These are phyloP conservation scores for Chytridium lagenaria DNA, from an alignment of 371 early-diverging fungal species.

Conservation along the genomic window DNA sequence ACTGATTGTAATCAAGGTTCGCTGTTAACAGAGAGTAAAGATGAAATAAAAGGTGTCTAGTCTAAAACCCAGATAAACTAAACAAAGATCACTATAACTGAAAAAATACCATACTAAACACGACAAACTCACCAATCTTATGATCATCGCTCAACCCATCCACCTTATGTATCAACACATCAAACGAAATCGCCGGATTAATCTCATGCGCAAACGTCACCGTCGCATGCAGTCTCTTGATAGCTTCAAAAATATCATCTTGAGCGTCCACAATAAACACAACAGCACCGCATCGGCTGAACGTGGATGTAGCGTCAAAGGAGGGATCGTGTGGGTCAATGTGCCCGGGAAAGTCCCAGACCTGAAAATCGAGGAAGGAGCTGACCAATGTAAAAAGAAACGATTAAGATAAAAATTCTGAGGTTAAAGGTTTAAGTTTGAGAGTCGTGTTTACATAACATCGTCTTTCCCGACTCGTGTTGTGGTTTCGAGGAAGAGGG, in stretches of 20 bases:
- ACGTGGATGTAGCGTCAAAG: slow-evolving; percentile 63
- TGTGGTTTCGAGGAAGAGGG: slow-evolving; percentile 87
- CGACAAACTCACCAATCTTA: slow-evolving; percentile 71
- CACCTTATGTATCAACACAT: slow-evolving; percentile 95
- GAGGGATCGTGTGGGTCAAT: slow-evolving; percentile 82
- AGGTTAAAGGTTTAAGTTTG: too few species aligned
- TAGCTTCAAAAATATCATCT: slow-evolving; percentile 86
- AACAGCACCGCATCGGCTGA: slow-evolving; percentile 66
- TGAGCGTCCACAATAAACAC: slow-evolving; percentile 96
- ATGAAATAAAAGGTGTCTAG: too few species aligned
- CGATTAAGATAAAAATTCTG: too few species aligned
- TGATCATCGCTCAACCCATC: slow-evolving; percentile 94
- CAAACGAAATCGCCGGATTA: slow-evolving; percentile 85
- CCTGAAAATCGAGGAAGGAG: slow-evolving; percentile 85
- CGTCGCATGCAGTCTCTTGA: slow-evolving; percentile 75
- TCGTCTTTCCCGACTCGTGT: slow-evolving; percentile 79
- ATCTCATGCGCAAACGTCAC: slow-evolving; percentile 78
- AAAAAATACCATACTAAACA: background rate
- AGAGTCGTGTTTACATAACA: slow-evolving; percentile 63
- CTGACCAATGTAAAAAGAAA: slow-evolving; percentile 41
- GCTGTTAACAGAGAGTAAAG: too few species aligned
- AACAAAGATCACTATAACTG: too few species aligned
- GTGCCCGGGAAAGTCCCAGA: slow-evolving; percentile 95
- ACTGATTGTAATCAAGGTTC: too few species aligned
- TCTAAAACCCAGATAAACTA: too few species aligned